Conservation (phyloP, 1,139 yeast species). For the Yamadazyma triangularis region DNA sequence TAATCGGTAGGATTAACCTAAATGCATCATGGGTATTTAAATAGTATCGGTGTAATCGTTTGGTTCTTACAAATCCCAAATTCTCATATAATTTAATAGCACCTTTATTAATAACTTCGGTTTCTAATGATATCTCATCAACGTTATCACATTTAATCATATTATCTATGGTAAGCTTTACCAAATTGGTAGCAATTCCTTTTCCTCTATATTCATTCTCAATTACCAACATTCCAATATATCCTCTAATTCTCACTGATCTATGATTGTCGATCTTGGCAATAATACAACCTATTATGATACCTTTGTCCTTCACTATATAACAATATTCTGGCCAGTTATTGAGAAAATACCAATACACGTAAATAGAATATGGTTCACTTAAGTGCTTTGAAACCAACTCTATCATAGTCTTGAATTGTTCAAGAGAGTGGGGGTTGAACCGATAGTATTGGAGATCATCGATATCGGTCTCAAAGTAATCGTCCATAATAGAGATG, state of each 20-base stretch:
- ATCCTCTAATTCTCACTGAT: slow-evolving; percentile 70
- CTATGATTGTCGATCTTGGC: slow-evolving; percentile 80
- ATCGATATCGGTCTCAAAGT: slow-evolving; percentile 10
- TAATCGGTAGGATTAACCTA: slow-evolving; percentile 53
- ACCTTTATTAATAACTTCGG: slow-evolving; percentile 77
- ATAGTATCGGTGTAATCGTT: slow-evolving; percentile 81
- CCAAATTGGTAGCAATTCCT: slow-evolving; percentile 77
- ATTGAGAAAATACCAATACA: slow-evolving; percentile 45
- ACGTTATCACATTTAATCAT: slow-evolving; percentile 57
- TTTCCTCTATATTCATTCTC: slow-evolving; percentile 63
- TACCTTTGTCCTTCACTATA: slow-evolving; percentile 22
- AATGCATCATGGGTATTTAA: slow-evolving; percentile 91
- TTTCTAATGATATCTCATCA: slow-evolving; percentile 87
- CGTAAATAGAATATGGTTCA: slow-evolving; percentile 47
- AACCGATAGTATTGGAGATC: slow-evolving; percentile 19
- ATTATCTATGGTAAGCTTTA: slow-evolving; percentile 56
- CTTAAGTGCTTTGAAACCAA: slow-evolving; percentile 35
- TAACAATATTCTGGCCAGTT: slow-evolving; percentile 47
- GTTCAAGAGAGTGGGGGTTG: slow-evolving; percentile 19
- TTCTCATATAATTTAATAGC: slow-evolving; percentile 80
- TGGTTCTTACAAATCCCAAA: slow-evolving; percentile 79
- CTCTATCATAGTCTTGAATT: slow-evolving; percentile 26
- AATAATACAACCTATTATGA: slow-evolving; percentile 73
- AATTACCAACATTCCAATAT: slow-evolving; percentile 94
- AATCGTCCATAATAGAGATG: no score